These are phyloP conservation scores for Pichia sp. DNA, from an alignment of 1,139 yeast genomes.

Conservation along the genomic window DNA sequence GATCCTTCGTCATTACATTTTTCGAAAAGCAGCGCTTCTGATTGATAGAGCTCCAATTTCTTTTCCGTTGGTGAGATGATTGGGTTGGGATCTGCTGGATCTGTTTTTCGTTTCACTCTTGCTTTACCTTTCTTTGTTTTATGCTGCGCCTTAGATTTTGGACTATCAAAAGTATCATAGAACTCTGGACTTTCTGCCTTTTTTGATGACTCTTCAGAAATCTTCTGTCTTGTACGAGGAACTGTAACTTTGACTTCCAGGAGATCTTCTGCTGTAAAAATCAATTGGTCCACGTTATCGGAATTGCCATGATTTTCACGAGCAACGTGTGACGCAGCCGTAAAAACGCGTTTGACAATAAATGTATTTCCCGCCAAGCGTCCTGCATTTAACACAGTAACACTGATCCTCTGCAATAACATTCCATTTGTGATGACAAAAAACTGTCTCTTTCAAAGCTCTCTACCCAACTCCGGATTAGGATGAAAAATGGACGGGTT, in stretches of 20 bases:
- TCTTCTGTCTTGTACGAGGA: not conserved
- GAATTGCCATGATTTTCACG: not conserved
- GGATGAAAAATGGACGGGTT: not conserved
- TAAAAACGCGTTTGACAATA: not conserved
- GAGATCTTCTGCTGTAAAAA: constrained; percentile 4
- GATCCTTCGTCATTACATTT: too few relatives aligned
- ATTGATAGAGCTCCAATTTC: too few relatives aligned
- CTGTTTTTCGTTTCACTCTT: not conserved
- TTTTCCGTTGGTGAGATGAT: too few relatives aligned
- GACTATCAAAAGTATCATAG: too few relatives aligned
- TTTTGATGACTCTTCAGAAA: not conserved
- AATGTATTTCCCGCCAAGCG: not conserved
- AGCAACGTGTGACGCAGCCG: not conserved
- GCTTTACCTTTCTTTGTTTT: not conserved
- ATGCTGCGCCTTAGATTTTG: not conserved
- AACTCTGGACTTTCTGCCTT: too few relatives aligned
- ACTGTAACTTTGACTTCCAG: not conserved
- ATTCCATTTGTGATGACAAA: not conserved
- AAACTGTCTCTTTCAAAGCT: not conserved
- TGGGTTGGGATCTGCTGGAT: too few relatives aligned
- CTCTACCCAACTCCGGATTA: not conserved
- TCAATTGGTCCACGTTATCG: not conserved
- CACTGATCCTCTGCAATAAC: not conserved
- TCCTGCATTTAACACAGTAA: not conserved
- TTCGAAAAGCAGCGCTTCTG: too few relatives aligned